A percentile compares a stretch with the other conserved stretches of the same genome.
phyloP scores from a whole-genome alignment of 176 grass and related monocot genomes.

The Carex myosuroides region DNA sequence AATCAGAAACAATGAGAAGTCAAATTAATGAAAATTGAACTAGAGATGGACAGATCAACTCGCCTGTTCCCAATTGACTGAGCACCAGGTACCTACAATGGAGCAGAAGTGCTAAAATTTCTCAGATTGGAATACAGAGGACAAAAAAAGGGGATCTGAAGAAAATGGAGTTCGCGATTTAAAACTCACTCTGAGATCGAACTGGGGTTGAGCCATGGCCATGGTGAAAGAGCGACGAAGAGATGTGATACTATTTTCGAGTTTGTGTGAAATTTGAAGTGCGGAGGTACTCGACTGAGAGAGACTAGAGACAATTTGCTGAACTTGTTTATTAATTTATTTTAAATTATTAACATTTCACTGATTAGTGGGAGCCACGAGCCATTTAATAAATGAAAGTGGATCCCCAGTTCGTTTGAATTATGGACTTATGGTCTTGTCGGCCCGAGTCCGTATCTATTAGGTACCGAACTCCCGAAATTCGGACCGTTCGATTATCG shows the following conservation, averaged over 20 bases:
- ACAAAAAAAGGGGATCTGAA: slow-evolving; percentile 26
- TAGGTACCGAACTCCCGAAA: background rate
- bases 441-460: background rate
- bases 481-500: background rate
- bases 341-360: background rate
- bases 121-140: slow-evolving; percentile 1
- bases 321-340: background rate
- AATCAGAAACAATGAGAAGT: background rate
- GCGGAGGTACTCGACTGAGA: background rate
- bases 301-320: background rate
- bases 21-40: background rate
- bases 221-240: background rate
- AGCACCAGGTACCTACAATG: slow-evolving; percentile 71
- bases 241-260: slow-evolving; percentile 16
- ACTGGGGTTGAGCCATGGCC: slow-evolving; percentile 49
- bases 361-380: background rate
- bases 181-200: slow-evolving; percentile 59
- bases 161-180: slow-evolving; percentile 9
- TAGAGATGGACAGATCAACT: slow-evolving; percentile 20
- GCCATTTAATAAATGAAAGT: background rate
- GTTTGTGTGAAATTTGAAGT: slow-evolving; percentile 34
- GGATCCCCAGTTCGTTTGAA: background rate
- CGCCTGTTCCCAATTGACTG: slow-evolving; percentile 50
- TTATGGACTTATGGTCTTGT: background rate
- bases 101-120: slow-evolving; percentile 6